Conservation (phyloP, 768 basidiomycete genomes). For the Tricholoma terreum region DNA sequence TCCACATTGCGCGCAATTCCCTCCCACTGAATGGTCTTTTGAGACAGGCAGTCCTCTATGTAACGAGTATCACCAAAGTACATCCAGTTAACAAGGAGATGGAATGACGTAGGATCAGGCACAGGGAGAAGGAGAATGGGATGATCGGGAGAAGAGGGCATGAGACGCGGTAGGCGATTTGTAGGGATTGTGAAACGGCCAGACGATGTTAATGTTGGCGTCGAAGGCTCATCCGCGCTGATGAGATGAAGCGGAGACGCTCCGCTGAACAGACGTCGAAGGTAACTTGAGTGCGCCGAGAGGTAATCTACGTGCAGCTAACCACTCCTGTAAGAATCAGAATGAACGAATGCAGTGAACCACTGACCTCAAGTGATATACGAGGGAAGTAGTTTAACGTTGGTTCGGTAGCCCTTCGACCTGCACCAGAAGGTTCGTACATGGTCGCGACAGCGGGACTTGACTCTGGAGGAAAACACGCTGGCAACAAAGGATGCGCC, state of each 20-base stretch:
- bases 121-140: conserved; percentile 73
- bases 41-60: conserved; percentile 66
- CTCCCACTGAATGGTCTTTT: conserved; percentile 74
- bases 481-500: conserved; percentile 26
- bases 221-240: conserved; percentile 7
- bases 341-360: background rate
- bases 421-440: conserved; percentile 41
- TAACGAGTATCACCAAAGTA: conserved; percentile 69
- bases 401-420: conserved; percentile 52
- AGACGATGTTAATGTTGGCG: conserved; percentile 17
- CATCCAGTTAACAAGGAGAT: conserved; percentile 74
- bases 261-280: conserved; percentile 70
- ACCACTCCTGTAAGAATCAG: conserved; percentile 7
- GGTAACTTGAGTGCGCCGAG: conserved; percentile 74
- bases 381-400: conserved; percentile 48
- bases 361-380: conserved; percentile 61
- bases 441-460: conserved; percentile 27
- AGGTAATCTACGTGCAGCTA: conserved; percentile 83
- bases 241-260: conserved; percentile 60
- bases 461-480: conserved; percentile 28
- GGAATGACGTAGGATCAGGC: conserved; percentile 70
- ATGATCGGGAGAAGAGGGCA: conserved; percentile 63
- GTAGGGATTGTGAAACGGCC: conserved; percentile 40
- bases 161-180: conserved; percentile 60
- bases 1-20: conserved; percentile 87